These are phyloP conservation scores for Boletus speciosus DNA, from an alignment of 768 basidiomycete species.

Conservation along the genomic window DNA sequence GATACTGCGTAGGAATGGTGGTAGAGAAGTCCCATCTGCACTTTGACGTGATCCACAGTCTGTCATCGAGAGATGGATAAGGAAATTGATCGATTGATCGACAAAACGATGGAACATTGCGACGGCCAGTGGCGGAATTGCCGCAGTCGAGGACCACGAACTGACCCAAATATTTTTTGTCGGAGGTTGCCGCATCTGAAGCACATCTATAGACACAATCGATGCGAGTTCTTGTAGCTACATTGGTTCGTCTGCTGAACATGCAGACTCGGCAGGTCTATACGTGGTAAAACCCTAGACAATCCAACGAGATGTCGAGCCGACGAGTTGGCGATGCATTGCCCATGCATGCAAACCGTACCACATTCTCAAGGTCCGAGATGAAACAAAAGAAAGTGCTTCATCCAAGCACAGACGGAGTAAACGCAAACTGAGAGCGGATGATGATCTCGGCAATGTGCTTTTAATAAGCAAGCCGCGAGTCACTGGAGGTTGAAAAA, in stretches of 20 bases:
- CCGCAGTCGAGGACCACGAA: not conserved
- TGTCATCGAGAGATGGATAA: not conserved
- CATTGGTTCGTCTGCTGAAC: not conserved
- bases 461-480: too few species aligned
- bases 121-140: constrained; percentile 1
- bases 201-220: not conserved
- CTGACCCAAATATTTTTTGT: not conserved
- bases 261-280: too few species aligned
- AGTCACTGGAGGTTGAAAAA: too few species aligned
- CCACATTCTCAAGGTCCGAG: not conserved
- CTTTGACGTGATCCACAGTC: not conserved
- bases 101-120: not conserved
- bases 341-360: not conserved
- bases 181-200: not conserved
- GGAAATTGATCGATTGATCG: not conserved
- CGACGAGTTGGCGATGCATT: too few species aligned
- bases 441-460: constrained; percentile 10
- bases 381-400: not conserved
- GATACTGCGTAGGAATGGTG: constrained; percentile 4
- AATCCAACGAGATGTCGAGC: not conserved
- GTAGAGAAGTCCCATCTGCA: not conserved
- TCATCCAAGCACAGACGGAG: not conserved
- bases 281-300: constrained; percentile 2
- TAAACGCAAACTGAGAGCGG: not conserved
- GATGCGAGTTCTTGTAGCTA: not conserved